Evolutionary conservation across 148 eudicot genomes (phyloP).

Genomic region (Dysphania ambrosioides): DNA sequence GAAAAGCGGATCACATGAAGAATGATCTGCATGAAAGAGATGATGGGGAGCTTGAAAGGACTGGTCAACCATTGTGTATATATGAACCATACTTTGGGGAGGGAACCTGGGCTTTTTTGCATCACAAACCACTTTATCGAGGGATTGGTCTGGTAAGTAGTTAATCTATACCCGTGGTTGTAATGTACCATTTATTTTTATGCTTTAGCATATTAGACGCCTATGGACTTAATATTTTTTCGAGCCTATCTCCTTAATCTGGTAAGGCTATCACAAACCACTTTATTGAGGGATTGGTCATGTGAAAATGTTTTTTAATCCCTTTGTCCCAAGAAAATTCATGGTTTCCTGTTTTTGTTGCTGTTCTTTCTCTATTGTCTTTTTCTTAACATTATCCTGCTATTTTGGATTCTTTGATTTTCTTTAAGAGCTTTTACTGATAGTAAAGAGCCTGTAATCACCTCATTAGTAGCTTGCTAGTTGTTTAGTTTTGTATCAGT

Average conservation of each 20-base stretch:
- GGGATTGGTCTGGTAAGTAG: slow-evolving; percentile 90
- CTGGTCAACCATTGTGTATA: slow-evolving; percentile 85
- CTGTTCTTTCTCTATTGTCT: neutral
- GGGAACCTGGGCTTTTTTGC: slow-evolving; percentile 95
- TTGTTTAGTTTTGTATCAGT: neutral
- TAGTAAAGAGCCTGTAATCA: neutral
- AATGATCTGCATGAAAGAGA: slow-evolving; percentile 83
- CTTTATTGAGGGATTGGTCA: too few relatives aligned
- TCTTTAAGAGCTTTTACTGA: neutral
- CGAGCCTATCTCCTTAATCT: too few relatives aligned
- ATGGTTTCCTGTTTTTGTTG: neutral
- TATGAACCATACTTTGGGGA: slow-evolving; percentile 89
- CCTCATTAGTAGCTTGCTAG: neutral
- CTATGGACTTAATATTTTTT: too few relatives aligned
- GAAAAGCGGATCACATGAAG: slow-evolving; percentile 64
- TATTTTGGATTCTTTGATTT: neutral
- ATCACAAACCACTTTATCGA: slow-evolving; percentile 70
- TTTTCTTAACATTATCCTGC: neutral
- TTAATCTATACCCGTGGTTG: neutral
- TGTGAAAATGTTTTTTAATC: too few relatives aligned
- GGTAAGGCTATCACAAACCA: too few relatives aligned
- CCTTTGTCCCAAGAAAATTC: too few relatives aligned
- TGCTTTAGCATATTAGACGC: neutral
- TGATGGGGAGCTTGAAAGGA: slow-evolving; percentile 95
- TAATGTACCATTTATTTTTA: too few relatives aligned